Base-by-base conservation (phyloP, 345 rosid species). In the Brassica rapa region DNA sequence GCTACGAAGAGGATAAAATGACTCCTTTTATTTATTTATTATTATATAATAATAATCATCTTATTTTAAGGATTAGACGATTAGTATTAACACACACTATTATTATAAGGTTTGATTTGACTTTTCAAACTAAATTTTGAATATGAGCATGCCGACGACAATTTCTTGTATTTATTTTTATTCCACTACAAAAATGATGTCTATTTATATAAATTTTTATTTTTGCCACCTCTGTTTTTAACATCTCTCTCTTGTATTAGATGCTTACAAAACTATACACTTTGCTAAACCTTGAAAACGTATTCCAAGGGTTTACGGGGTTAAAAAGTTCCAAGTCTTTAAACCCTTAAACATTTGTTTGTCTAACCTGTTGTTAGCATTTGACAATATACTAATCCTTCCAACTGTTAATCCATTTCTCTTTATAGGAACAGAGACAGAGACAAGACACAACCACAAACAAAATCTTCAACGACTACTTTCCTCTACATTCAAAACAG, bases 401-500 rank as follows among this genome's bases (percentile, higher is more conserved):
- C 3, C 24, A 68, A 68, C 27, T 51, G 2, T 49, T 29, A 2
- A 9, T 27, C 29, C n/a, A 19, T 49, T 49, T 27, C 21, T 33
- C 14, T n/a, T n/a, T 46, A 49, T 49, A 12, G 16, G 60, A 63
- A 21, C 12, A 46, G 19, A 39, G 8, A 19, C 65, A 70, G 43
- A 59, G 25, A 68, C 1, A 25, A 19, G n/a, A 0, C 62, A 25
- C 6, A 21, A 16, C 43, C 24, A 24, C 2, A 46, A 32, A 49
- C 68, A 76, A 30, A 68, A 43, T 70, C 75, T 70, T 63, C 59
- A 53, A 76, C 68, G 4, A 70, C 71, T 53, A 11, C 37, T 51
- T 77, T 15, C 46, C 71, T 71, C 71, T 64, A 65, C 77, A 77
- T 46, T 55, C 72, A 64, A 39, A 11, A 19, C 65, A 70, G 43